Evolutionary conservation across 768 basidiomycete species (phyloP), one percentile per base, ranked within the genome.

Genomic region (Sporobolomyces roseus): DNA sequence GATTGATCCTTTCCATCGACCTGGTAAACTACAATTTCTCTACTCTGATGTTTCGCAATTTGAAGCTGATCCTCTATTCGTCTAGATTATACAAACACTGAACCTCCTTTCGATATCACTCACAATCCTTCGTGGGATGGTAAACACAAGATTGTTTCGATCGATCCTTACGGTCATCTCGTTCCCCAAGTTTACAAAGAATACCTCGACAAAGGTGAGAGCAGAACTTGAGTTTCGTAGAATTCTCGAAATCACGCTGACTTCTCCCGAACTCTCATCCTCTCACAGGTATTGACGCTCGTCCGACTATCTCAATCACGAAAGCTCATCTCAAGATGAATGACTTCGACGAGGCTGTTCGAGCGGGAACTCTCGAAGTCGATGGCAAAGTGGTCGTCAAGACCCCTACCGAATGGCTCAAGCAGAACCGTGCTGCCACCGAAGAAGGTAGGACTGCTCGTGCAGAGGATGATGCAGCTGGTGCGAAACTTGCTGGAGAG

Each of bases 81-180:
- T 19, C 19, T 45, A 13, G 87, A 91, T 76, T 93, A 88, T 79
- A 81, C 83, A 50, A 82, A 85, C 76, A 93, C 91, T 0, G 87
- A 93, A 77, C 93, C 93, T 0, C 89, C 92, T 0, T 85, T 96
- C 36, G 78, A 83, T 43, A 86, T 96, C 69, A 87, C 86, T 17
- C 87, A 86, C 21, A 86, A 89, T 72, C 85, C 87, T 0, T 78
- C 85, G 7, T 98, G 93, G 93, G 84, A 79, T 49, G 85, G 88
- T 73, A 82, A 86, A 8, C 73, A 70, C 71, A 90, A 90, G 83
- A 93, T 97, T 74, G 93, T 94, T 46, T 86, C 87, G 6, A 88
- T 97, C 77, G 93, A 98, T 75, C 93, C 93, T 0, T 96, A 87
- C 85, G 93, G 93, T 2, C 92, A 94, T 74, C 80, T 94, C 59